Evolutionary conservation across 805 yeast species (phyloP), one percentile per base, ranked within the genome.

Genomic region (Huiozyma sinensis): DNA sequence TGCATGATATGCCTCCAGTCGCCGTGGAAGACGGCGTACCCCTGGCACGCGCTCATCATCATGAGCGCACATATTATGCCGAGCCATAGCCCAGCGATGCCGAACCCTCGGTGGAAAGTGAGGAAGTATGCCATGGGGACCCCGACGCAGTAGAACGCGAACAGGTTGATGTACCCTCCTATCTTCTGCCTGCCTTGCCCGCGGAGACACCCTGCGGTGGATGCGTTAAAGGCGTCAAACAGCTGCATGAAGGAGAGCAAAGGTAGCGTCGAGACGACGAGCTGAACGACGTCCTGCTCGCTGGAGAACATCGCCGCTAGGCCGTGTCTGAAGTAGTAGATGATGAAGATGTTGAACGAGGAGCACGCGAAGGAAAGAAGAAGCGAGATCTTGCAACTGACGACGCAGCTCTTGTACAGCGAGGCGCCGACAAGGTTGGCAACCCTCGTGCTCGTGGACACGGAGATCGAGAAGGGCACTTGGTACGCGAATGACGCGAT

Each of bases 401-500:
- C 64, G 17, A 67, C 58, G 13, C 79, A 75, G 8, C 76, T 64
- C 33, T 63, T 54, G 33, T 64, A 63, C 4, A 71, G 55, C 1
- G 68, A 79, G 1, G 86, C 83, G 28, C 92, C 92, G 44, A 83
- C 72, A 49, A 70, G 80, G 70, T 84, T 81, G 5, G 90, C 90
- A 17, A 83, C 74, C 61, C 90, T 72, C 1, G 90, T 82, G 9
- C 87, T 77, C 0, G 83, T 75, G 4, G 89, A 84, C 44, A 83
- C 80, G 7, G 85, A 77, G 34, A 82, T 72, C 11, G 88, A 86
- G 57, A 83, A 81, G 24, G 89, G 89, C 5, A 83, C 66, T 59
- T 83, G 92, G 58, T 81, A 83, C 17, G 80, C 67, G 42, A 83
- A 59, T 0, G 81, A 77, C 44, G 83, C 79, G 41, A 82, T 72